Base-by-base conservation (phyloP, 1,284 basidiomycete genomes). In the Boletus sp. region DNA sequence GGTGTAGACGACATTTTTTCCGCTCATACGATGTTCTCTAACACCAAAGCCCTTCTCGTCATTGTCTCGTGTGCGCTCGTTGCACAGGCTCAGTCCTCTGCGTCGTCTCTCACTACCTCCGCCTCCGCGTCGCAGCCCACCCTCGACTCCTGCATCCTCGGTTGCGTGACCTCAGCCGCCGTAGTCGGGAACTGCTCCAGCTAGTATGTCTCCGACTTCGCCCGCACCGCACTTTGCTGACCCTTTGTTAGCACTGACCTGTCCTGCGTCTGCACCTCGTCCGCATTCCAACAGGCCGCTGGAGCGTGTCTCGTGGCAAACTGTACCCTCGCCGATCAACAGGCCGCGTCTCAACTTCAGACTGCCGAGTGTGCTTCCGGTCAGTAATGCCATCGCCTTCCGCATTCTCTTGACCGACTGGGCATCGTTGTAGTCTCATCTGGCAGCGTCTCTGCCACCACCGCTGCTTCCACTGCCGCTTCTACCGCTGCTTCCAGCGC, bases 281-380 rank as follows among this genome's bases (percentile, higher is more conserved):
- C n/a, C 1, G 11, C 60, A 3, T 71, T 70, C 71, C 70, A 72
- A 27, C 0, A 4, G 12, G 52, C 57, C 1, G 65, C 66, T 16
- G 5, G 0, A 0, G 0, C 2, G 2, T 71, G 69, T 51, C 55
- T 71, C 29, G 1, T 11, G 16, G 9, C 47, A 4, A 69, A 59
- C 47, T 71, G 69, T 12, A 53, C 65, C 0, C 0, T 51, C 0
- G 8, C 24, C 0, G 72, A 74, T 2, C 0, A 61, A 0, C 1
- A 22, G 1, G 0, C 57, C 0, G 69, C 68, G 1, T 0, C 0
- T 0, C n/a, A 45, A 27, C 51, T 70, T 12, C 56, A 67, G 42
- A 3, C 12, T 1, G 0, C 18, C 12, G 47, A 67, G 49, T 70
- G 68, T 54, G 49, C 33, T 18, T 0, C 12, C 3, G 0, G 68